Conservation (phyloP, 805 yeast species). For the Kregervanrija delftensis region DNA sequence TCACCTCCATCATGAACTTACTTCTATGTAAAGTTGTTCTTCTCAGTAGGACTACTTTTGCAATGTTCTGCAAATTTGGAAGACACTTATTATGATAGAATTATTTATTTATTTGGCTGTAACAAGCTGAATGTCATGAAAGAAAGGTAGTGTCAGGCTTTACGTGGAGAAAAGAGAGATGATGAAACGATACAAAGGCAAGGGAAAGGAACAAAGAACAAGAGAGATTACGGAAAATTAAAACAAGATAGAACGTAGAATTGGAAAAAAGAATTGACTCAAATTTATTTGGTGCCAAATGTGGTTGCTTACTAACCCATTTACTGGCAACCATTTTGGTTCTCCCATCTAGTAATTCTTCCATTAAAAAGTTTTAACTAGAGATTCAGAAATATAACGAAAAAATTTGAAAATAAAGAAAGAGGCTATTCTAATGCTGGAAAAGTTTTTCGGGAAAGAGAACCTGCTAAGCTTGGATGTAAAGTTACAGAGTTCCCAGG, state of each 20-base stretch:
- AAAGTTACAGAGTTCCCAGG: conserved; percentile 51
- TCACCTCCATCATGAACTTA: conserved; percentile 49
- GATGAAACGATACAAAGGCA: conserved; percentile 37
- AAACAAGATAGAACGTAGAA: conserved; percentile 38
- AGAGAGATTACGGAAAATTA: conserved; percentile 37
- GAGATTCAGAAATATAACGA: background rate
- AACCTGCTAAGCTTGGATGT: conserved; percentile 2
- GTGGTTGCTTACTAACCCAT: conserved; percentile 14
- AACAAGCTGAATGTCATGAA: conserved; percentile 53
- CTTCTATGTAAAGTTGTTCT: conserved; percentile 63
- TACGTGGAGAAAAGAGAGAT: conserved; percentile 69
- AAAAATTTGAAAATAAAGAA: background rate
- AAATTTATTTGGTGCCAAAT: conserved; percentile 21
- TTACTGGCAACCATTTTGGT: conserved; percentile 19
- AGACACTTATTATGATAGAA: conserved; percentile 67
- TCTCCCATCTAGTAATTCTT: background rate
- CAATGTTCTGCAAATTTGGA: conserved; percentile 82
- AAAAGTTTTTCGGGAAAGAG: too few relatives aligned
- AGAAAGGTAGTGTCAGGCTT: conserved; percentile 66
- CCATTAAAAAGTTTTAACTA: background rate
- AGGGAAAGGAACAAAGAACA: conserved; percentile 34
- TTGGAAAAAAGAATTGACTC: conserved; percentile 31
- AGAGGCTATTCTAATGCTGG: conserved; percentile 1
- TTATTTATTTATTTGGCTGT: conserved; percentile 77
- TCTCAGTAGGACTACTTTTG: conserved; percentile 55